Conservation (phyloP, 1,284 basidiomycete genomes). For the Mycena citricolor region DNA sequence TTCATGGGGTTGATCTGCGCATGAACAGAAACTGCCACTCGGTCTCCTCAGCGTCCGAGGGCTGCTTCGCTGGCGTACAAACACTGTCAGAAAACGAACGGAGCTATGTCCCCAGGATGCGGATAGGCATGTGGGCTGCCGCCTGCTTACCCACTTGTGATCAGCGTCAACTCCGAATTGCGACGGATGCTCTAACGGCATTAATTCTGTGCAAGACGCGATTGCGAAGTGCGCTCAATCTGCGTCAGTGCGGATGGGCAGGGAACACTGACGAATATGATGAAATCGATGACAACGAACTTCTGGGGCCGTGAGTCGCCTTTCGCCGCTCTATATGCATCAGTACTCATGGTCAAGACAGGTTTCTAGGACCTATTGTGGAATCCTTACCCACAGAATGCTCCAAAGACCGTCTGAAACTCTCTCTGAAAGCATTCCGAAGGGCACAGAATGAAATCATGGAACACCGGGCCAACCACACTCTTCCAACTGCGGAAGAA, state of each 20-base stretch:
- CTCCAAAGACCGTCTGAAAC: slow-evolving; percentile 29
- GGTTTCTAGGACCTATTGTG: not conserved
- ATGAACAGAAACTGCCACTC: slow-evolving; percentile 51
- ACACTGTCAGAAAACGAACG: slow-evolving; percentile 31
- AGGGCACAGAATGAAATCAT: slow-evolving; percentile 29
- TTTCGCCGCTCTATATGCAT: not conserved
- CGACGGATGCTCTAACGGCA: slow-evolving; percentile 49
- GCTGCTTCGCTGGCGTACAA: slow-evolving; percentile 39
- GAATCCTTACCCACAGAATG: slow-evolving; percentile 10
- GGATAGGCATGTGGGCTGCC: slow-evolving; percentile 53
- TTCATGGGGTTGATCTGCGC: slow-evolving; percentile 47
- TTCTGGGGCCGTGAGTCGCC: not conserved
- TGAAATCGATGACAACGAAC: slow-evolving; percentile 4
- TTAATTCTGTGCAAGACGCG: slow-evolving; percentile 36
- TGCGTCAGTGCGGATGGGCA: slow-evolving; percentile 8
- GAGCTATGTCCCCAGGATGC: slow-evolving; percentile 36
- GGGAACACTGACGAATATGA: not conserved
- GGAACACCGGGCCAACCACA: slow-evolving; percentile 21
- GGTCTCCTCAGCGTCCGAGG: slow-evolving; percentile 45
- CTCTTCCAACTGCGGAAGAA: slow-evolving; percentile 42
- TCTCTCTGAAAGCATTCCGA: slow-evolving; percentile 35
- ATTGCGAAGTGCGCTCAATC: not conserved
- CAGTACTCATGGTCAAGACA: not conserved
- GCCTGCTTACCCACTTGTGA: slow-evolving; percentile 60
- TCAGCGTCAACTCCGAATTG: slow-evolving; percentile 48